Conservation (phyloP, 2,329 filamentous ascomycete species). For the Trichoderma polysporum region DNA sequence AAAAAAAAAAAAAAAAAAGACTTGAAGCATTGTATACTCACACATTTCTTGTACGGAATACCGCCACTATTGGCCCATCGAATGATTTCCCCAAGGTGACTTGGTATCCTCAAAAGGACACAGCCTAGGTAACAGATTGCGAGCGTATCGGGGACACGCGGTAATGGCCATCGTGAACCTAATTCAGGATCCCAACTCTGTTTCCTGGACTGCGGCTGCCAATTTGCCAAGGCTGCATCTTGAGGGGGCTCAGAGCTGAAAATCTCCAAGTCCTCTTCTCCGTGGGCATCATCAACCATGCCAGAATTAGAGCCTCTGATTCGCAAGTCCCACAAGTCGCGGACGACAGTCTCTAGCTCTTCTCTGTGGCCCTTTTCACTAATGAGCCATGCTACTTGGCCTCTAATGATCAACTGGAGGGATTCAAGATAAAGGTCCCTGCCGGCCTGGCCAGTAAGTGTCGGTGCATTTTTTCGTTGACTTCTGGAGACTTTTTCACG, state of each 20-base stretch:
- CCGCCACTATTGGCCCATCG: slow-evolving; percentile 66
- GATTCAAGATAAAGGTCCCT: slow-evolving; percentile 79
- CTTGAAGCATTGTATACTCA: slow-evolving; percentile 37
- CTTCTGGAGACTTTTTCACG: slow-evolving; percentile 58
- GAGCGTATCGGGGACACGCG: slow-evolving; percentile 72
- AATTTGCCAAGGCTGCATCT: slow-evolving; percentile 28
- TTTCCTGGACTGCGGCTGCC: slow-evolving; percentile 34
- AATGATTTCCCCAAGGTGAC: slow-evolving; percentile 71
- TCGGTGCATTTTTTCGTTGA: slow-evolving; percentile 47
- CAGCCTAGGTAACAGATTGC: slow-evolving; percentile 78
- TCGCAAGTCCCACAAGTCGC: slow-evolving; percentile 82
- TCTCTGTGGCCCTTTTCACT: slow-evolving; percentile 62
- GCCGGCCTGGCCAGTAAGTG: slow-evolving; percentile 66
- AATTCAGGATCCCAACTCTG: slow-evolving; percentile 47
- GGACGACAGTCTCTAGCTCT: slow-evolving; percentile 76
- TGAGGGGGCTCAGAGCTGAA: slow-evolving; percentile 41
- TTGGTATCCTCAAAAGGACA: slow-evolving; percentile 71
- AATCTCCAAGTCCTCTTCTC: slow-evolving; percentile 34
- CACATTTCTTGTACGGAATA: slow-evolving; percentile 70
- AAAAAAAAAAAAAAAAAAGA: no score
- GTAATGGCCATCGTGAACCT: slow-evolving; percentile 54
- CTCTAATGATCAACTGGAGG: slow-evolving; percentile 80
- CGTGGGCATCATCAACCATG: slow-evolving; percentile 17
- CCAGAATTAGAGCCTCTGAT: slow-evolving; percentile 46
- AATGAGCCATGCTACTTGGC: slow-evolving; percentile 75